Conservation (phyloP, 176 grass and related monocot species). For the Tillandsia fasciculata region DNA sequence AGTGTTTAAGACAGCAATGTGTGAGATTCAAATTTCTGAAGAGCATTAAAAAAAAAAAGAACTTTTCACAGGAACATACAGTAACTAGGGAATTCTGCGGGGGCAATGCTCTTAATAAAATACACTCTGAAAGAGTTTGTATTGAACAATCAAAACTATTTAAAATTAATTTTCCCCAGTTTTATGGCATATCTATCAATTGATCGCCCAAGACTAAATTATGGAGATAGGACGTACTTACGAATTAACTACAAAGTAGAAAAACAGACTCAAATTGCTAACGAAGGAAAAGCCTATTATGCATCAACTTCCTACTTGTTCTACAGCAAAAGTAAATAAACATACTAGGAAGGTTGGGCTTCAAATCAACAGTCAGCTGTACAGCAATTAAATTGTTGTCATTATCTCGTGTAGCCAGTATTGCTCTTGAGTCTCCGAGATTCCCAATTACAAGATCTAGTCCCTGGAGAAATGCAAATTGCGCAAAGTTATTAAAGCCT, state of each 20-base stretch:
- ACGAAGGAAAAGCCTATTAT: background rate
- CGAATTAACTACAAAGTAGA: background rate
- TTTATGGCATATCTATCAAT: too few relatives aligned
- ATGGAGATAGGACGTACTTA: background rate
- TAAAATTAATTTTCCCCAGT: too few relatives aligned
- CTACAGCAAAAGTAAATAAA: background rate
- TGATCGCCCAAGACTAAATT: too few relatives aligned
- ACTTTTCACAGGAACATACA: too few relatives aligned
- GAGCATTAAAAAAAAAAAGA: too few relatives aligned
- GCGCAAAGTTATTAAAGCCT: slow-evolving; percentile 1
- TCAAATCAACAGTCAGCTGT: slow-evolving; percentile 96
- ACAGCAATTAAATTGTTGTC: slow-evolving; percentile 82
- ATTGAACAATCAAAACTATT: too few relatives aligned
- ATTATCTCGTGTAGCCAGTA: slow-evolving; percentile 74
- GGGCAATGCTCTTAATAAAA: too few relatives aligned
- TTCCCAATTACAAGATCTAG: slow-evolving; percentile 93
- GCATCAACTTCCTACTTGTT: background rate
- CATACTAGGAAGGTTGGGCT: slow-evolving; percentile 97
- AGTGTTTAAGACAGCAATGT: too few relatives aligned
- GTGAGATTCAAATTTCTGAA: too few relatives aligned
- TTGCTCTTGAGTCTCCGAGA: slow-evolving; percentile 94
- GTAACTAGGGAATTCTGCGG: too few relatives aligned
- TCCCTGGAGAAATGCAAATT: slow-evolving; percentile 46
- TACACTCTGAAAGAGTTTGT: too few relatives aligned
- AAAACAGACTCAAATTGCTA: background rate